phyloP scores from a whole-genome alignment of 78 protist species.

The Planoprotostelium fungivorum region DNA sequence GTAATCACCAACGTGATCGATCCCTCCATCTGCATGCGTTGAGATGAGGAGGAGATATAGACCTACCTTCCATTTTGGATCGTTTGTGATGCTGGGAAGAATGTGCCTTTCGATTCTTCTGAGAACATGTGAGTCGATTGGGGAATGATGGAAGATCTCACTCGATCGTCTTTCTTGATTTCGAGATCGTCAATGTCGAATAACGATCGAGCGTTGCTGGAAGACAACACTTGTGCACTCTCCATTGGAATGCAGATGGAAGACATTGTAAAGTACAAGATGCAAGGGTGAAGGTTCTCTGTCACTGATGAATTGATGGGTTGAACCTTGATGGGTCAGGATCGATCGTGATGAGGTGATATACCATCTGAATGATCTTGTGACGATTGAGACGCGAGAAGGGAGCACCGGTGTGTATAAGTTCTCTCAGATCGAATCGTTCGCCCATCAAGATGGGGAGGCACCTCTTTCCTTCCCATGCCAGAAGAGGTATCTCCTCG shows the following conservation, averaged over 20 bases:
- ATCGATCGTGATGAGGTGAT: not conserved
- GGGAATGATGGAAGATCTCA: too few relatives aligned
- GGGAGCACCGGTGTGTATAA: not conserved
- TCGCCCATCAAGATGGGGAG: not conserved
- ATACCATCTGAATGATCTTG: not conserved
- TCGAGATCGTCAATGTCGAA: too few relatives aligned
- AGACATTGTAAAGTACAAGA: not conserved
- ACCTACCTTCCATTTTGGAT: too few relatives aligned
- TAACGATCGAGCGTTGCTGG: too few relatives aligned
- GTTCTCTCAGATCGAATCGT: not conserved
- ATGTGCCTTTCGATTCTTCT: too few relatives aligned
- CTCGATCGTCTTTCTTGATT: too few relatives aligned
- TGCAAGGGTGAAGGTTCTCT: not conserved
- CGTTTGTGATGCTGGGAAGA: too few relatives aligned
- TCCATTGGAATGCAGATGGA: not conserved
- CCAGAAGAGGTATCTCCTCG: not conserved
- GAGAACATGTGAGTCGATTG: too few relatives aligned
- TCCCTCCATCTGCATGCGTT: too few relatives aligned
- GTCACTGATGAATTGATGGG: not conserved
- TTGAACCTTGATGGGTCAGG: not conserved
- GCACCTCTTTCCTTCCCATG: not conserved
- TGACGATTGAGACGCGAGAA: not conserved
- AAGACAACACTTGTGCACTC: too few relatives aligned
- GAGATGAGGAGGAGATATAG: too few relatives aligned
- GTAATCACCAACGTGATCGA: too few relatives aligned